Conservation (phyloP, 2,329 filamentous ascomycete genomes). For the Arthrobotrys musiformis region DNA sequence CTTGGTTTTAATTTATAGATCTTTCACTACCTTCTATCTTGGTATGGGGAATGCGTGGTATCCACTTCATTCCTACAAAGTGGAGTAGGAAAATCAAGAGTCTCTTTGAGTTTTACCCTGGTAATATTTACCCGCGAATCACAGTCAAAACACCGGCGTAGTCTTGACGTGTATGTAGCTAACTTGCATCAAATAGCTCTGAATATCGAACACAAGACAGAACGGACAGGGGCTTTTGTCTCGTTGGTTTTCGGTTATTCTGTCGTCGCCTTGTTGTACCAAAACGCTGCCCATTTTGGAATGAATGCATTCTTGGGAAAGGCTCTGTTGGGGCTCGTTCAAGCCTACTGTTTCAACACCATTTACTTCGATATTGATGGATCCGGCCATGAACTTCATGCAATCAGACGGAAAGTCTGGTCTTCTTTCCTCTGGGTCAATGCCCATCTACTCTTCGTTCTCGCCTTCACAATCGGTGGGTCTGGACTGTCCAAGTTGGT, state of each 20-base stretch:
- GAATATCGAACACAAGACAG: slow-evolving; percentile 75
- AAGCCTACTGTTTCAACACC: slow-evolving; percentile 72
- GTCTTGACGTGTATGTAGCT: slow-evolving; percentile 49
- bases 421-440: slow-evolving; percentile 69
- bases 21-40: slow-evolving; percentile 62
- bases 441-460: slow-evolving; percentile 72
- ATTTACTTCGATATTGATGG: slow-evolving; percentile 73
- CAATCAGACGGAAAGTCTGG: slow-evolving; percentile 68
- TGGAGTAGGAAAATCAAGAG: slow-evolving; percentile 26
- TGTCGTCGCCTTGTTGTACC: slow-evolving; percentile 72
- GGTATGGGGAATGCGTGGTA: slow-evolving; percentile 59
- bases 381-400: slow-evolving; percentile 70
- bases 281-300: slow-evolving; percentile 67
- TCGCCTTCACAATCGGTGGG: slow-evolving; percentile 71
- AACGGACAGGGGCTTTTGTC: slow-evolving; percentile 73
- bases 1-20: slow-evolving; percentile 57
- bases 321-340: slow-evolving; percentile 70
- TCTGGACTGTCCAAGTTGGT: slow-evolving; percentile 71
- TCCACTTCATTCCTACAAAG: slow-evolving; percentile 30
- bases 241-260: slow-evolving; percentile 74
- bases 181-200: slow-evolving; percentile 62
- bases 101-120: slow-evolving; percentile 60
- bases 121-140: slow-evolving; percentile 55
- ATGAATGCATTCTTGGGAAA: slow-evolving; percentile 73
- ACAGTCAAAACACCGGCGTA: slow-evolving; percentile 53